These are phyloP conservation scores for Naegleria lovaniensis DNA, from an alignment of 208 protist species.

Conservation along the genomic window DNA sequence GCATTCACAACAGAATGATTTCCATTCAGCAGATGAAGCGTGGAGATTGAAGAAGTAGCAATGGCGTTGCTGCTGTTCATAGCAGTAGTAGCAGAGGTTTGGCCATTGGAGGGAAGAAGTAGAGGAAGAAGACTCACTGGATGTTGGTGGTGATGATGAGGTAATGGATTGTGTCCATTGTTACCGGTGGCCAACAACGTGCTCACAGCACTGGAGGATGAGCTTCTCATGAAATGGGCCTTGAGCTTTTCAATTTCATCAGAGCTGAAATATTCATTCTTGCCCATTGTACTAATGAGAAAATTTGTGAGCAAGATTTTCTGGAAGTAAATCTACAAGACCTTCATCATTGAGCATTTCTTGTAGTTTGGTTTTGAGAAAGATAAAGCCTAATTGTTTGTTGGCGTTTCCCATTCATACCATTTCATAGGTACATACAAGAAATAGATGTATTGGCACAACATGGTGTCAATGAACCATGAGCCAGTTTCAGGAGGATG, in stretches of 20 bases:
- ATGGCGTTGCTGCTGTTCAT: no score
- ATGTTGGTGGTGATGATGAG: no score
- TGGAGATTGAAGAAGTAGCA: no score
- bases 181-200: conserved; percentile 14
- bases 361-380: conserved; percentile 30
- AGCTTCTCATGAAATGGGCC: background rate
- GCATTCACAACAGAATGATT: no score
- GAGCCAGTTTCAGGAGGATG: no score
- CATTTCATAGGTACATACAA: no score
- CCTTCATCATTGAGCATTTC: conserved; percentile 34
- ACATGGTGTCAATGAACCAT: no score
- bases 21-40: no score
- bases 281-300: background rate
- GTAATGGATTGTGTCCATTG: conserved; percentile 5
- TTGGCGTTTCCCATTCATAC: background rate
- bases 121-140: no score
- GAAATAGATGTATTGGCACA: no score
- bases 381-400: background rate
- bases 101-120: no score
- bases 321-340: conserved; percentile 26
- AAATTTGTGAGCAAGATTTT: conserved; percentile 27
- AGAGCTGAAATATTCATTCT: background rate
- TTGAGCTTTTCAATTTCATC: background rate
- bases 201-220: background rate
- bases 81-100: no score